phyloP scores from a whole-genome alignment of 169 alveolate genomes.

The Cystoisospora suis region DNA sequence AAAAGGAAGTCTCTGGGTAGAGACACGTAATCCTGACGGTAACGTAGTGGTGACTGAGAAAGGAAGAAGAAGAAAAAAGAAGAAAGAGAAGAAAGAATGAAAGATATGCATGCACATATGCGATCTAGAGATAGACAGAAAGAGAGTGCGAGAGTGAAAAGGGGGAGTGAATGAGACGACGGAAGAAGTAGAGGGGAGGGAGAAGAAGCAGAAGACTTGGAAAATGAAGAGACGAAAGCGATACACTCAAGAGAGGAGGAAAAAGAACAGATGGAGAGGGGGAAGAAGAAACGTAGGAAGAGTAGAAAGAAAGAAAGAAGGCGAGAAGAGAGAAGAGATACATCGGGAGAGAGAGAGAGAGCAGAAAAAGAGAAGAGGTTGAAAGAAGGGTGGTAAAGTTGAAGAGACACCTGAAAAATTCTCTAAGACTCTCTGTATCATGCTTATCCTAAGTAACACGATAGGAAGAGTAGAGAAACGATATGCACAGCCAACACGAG shows the following conservation, averaged over 20 bases:
- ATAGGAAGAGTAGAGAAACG: too few relatives aligned
- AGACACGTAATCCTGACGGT: slow-evolving; percentile 88
- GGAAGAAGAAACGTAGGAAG: not conserved
- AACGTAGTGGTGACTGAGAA: slow-evolving; percentile 53
- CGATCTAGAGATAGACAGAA: not conserved
- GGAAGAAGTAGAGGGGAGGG: not conserved
- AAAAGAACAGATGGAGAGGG: not conserved
- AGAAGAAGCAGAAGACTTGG: not conserved
- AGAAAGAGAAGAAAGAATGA: not conserved
- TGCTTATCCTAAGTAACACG: too few relatives aligned
- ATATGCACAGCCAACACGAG: too few relatives aligned
- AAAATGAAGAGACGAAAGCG: not conserved
- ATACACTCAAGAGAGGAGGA: not conserved
- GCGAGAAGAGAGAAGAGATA: not conserved
- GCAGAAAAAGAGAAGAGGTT: not conserved
- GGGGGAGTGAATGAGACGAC: not conserved
- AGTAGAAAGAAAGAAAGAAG: not conserved
- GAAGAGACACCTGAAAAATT: too few relatives aligned
- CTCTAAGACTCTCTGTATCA: too few relatives aligned
- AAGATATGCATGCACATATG: not conserved
- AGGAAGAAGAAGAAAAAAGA: not conserved
- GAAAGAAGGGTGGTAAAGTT: too few relatives aligned
- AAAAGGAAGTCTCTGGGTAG: slow-evolving; percentile 82
- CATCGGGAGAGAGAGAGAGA: not conserved
- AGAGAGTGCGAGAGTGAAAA: not conserved